A percentile compares a stretch with the other conserved stretches of the same genome.
Conservation (phyloP, 129 eudicot species). For the Lactuca saligna region DNA sequence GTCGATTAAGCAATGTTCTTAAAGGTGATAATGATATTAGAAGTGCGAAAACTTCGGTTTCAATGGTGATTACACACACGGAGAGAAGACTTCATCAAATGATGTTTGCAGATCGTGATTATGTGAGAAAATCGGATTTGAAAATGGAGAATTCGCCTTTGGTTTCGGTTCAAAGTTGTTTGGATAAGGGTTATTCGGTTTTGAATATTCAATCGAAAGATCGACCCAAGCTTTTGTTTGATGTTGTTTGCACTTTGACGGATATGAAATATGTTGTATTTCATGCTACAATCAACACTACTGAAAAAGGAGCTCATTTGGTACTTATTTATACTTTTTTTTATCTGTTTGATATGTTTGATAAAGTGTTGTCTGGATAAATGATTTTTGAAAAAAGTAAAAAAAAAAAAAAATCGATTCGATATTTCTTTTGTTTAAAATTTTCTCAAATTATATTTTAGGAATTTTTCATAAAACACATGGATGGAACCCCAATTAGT, state of each 20-base stretch:
- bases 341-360: neutral
- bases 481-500: conserved; percentile 65
- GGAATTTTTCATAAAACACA: conserved; percentile 66
- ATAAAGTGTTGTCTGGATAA: neutral
- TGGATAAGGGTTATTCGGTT: conserved; percentile 64
- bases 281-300: conserved; percentile 61
- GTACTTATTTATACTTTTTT: conserved; percentile 34
- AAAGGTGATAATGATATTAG: conserved; percentile 66
- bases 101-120: conserved; percentile 77
- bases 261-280: conserved; percentile 71
- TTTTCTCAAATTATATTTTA: conserved; percentile 26
- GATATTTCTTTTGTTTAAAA: neutral
- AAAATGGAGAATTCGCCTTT: conserved; percentile 37
- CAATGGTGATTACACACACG: conserved; percentile 52
- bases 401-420: no score
- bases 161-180: conserved; percentile 53
- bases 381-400: neutral
- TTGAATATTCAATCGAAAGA: conserved; percentile 55
- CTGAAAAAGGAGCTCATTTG: conserved; percentile 48
- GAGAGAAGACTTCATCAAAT: conserved; percentile 81
- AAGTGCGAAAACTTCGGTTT: conserved; percentile 55
- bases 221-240: conserved; percentile 67
- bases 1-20: conserved; percentile 51
- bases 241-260: conserved; percentile 61
- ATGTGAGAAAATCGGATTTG: conserved; percentile 38